Evolutionary conservation across 176 grass and related monocot species (phyloP).

Genomic region (Rhynchospora tenuis): DNA sequence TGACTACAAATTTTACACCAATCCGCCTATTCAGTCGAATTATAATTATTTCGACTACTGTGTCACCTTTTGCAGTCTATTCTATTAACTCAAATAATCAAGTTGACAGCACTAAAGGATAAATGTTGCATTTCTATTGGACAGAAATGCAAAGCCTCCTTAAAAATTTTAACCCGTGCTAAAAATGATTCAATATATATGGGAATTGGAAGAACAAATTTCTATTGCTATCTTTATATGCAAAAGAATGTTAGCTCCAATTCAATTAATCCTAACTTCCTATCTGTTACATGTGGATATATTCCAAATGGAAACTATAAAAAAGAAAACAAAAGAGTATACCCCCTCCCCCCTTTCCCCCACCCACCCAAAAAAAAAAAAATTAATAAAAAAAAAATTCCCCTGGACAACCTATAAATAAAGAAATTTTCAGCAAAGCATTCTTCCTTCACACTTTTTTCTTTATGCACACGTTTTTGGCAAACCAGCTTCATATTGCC

Average conservation of each 20-base stretch:
- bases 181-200: not conserved
- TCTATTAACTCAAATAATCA: too few relatives aligned
- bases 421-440: constrained; percentile 12
- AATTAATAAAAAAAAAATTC: too few relatives aligned
- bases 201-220: not conserved
- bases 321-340: not conserved
- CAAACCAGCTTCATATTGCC: constrained; percentile 49
- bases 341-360: not conserved
- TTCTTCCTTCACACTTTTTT: not conserved
- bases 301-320: not conserved
- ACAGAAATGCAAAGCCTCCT: too few relatives aligned
- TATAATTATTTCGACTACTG: too few relatives aligned
- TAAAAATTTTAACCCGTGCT: too few relatives aligned
- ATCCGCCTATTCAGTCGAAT: too few relatives aligned
- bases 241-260: not conserved
- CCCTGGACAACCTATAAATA: constrained; percentile 2
- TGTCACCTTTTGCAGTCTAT: too few relatives aligned
- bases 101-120: too few relatives aligned
- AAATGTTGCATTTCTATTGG: too few relatives aligned
- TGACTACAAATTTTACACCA: too few relatives aligned
- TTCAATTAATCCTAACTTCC: not conserved
- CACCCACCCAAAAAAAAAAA: not conserved
- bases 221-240: not conserved
- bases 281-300: constrained; percentile 11
- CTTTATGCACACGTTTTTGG: constrained; percentile 42